Evolutionary conservation across 1,284 basidiomycete genomes (phyloP).

Genomic region (Austroboletus niveus): DNA sequence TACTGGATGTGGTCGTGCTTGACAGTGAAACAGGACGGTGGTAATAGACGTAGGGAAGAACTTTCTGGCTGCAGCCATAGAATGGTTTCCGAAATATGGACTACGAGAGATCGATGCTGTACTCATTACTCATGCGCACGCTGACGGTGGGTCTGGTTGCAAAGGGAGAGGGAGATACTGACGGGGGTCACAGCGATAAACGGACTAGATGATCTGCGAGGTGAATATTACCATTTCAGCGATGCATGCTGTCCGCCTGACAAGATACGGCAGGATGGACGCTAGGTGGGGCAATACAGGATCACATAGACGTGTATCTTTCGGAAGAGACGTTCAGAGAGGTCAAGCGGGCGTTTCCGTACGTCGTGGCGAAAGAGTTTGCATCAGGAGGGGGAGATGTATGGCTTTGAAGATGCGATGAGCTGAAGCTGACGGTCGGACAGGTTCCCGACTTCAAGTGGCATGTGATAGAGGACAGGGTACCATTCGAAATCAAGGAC

Average conservation of each 20-base stretch:
- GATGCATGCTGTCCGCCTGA: constrained; percentile 3
- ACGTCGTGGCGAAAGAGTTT: constrained; percentile 70
- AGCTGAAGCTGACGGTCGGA: constrained; percentile 1
- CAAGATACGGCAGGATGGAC: constrained; percentile 62
- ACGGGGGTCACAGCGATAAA: constrained; percentile 60
- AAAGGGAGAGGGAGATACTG: constrained; percentile 3
- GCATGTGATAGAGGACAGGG: constrained; percentile 69
- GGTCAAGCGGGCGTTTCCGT: constrained; percentile 71
- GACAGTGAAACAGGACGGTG: constrained; percentile 50
- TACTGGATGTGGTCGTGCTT: background rate
- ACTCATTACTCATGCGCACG: constrained; percentile 77
- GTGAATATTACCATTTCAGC: constrained; percentile 37
- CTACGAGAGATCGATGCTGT: constrained; percentile 75
- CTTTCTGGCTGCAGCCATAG: constrained; percentile 71
- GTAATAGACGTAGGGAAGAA: constrained; percentile 82
- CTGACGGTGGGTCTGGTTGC: constrained; percentile 55
- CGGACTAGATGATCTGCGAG: constrained; percentile 78
- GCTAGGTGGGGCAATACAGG: constrained; percentile 60
- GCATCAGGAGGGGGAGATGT: constrained; percentile 80
- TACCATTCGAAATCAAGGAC: constrained; percentile 62
- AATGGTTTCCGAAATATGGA: constrained; percentile 78
- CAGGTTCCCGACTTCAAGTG: constrained; percentile 78
- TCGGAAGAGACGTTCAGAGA: constrained; percentile 63
- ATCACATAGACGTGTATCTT: constrained; percentile 70
- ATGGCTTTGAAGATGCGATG: constrained; percentile 24